Conservation (phyloP, 1,139 yeast species). For the Protomyces arabidopsidicola region DNA sequence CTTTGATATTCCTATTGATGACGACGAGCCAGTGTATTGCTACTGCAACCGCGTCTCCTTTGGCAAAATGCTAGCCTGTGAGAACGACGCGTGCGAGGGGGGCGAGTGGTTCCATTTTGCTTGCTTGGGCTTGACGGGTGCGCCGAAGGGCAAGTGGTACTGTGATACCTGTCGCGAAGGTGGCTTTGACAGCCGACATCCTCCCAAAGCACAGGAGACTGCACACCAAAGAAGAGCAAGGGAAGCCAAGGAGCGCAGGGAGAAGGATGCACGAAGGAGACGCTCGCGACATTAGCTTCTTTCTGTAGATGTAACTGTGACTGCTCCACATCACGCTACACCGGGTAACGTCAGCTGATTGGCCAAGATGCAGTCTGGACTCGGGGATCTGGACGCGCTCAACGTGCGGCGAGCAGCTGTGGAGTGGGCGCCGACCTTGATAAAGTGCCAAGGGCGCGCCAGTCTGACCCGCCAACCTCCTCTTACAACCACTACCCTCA, state of each 20-base stretch:
- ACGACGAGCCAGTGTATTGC: constrained; percentile 52
- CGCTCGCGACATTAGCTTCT: too few relatives aligned
- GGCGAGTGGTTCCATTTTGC: constrained; percentile 79
- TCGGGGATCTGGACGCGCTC: too few relatives aligned
- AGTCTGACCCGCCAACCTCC: background rate
- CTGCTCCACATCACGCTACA: too few relatives aligned
- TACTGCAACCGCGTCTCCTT: constrained; percentile 79
- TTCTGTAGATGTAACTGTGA: too few relatives aligned
- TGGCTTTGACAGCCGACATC: background rate
- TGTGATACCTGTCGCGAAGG: constrained; percentile 39
- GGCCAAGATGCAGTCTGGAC: too few relatives aligned
- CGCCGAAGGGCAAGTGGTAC: constrained; percentile 44
- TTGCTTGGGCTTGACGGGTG: constrained; percentile 65
- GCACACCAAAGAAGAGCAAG: background rate
- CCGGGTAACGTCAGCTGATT: too few relatives aligned
- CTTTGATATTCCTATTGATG: constrained; percentile 22
- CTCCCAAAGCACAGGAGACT: background rate
- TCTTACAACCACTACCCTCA: background rate
- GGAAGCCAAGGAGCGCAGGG: background rate
- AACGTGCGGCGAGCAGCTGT: too few relatives aligned
- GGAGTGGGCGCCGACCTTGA: too few relatives aligned
- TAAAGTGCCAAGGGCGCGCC: background rate
- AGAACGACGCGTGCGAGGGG: constrained; percentile 64
- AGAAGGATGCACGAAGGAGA: background rate
- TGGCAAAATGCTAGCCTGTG: constrained; percentile 95